These are phyloP conservation scores for Parafenestella ontariensis DNA, from an alignment of 2,329 filamentous ascomycete species.

Conservation along the genomic window DNA sequence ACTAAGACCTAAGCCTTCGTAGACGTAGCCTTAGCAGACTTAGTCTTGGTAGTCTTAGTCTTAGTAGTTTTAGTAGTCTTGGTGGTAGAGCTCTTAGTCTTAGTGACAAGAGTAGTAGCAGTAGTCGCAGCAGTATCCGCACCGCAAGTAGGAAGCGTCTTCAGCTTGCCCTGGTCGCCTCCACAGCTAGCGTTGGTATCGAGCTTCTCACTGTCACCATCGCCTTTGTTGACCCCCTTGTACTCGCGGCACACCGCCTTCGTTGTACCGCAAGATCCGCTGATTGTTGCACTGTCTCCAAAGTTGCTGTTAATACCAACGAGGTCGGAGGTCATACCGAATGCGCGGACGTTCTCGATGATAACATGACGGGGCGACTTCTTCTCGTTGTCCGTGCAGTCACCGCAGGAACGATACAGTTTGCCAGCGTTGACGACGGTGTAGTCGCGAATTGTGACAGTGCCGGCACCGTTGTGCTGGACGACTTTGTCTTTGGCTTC, in stretches of 20 bases:
- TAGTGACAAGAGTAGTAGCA: constrained; percentile 8
- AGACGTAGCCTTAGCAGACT: too few relatives aligned
- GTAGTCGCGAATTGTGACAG: constrained; percentile 46
- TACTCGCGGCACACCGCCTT: constrained; percentile 32
- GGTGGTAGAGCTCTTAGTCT: too few relatives aligned
- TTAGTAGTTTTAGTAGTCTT: constrained; percentile 2
- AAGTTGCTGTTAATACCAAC: constrained; percentile 59
- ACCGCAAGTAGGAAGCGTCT: constrained; percentile 23
- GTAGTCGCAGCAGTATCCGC: neutral
- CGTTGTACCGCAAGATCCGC: constrained; percentile 46
- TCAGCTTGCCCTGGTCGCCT: constrained; percentile 25
- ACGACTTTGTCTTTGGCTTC: constrained; percentile 46
- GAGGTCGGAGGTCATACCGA: constrained; percentile 48
- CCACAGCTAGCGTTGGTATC: constrained; percentile 18
- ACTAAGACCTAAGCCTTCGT: too few relatives aligned
- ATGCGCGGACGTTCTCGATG: constrained; percentile 51
- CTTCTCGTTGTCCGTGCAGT: constrained; percentile 52
- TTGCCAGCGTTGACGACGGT: constrained; percentile 57
- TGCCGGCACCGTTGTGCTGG: constrained; percentile 46
- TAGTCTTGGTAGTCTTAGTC: too few relatives aligned
- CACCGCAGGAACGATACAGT: constrained; percentile 58
- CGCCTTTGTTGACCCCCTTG: constrained; percentile 32
- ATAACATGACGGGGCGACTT: constrained; percentile 52
- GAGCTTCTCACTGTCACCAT: constrained; percentile 20
- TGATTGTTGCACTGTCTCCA: constrained; percentile 55